Evolutionary conservation across 148 eudicot genomes (phyloP).

Genomic region (Diospyros kaki): DNA sequence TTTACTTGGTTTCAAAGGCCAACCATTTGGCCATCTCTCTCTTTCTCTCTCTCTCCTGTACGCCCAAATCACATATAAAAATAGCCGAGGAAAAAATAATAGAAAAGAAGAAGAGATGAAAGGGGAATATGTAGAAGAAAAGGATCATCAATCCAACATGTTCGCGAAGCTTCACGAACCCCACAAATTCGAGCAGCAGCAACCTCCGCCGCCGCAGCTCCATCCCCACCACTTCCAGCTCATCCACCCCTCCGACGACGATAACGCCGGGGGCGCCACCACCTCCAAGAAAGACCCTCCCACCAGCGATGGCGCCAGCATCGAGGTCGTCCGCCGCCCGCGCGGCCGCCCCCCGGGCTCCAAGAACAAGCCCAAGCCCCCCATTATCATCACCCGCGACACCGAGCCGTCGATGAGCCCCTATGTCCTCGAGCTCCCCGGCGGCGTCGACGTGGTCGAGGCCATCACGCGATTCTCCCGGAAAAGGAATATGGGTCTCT

Average conservation of each 20-base stretch:
- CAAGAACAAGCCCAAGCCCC: constrained; percentile 73
- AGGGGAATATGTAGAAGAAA: constrained; percentile 37
- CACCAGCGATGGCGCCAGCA: constrained; percentile 46
- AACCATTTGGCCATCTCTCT: too few species aligned
- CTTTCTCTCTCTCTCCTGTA: background rate
- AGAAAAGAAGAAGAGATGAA: constrained; percentile 25
- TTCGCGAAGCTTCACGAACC: constrained; percentile 31
- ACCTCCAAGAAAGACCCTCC: background rate
- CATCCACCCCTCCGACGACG: constrained; percentile 25
- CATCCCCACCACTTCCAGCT: constrained; percentile 13
- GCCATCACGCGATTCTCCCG: constrained; percentile 43
- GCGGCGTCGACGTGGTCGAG: constrained; percentile 33
- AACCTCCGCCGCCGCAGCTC: constrained; percentile 16
- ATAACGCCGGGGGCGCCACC: constrained; percentile 18
- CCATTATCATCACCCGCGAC: constrained; percentile 41
- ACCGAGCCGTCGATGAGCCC: constrained; percentile 59
- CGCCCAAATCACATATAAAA: background rate
- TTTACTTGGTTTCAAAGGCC: too few species aligned
- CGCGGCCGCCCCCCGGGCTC: constrained; percentile 91
- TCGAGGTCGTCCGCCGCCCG: constrained; percentile 60
- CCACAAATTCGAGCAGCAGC: constrained; percentile 14
- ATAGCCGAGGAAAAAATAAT: background rate
- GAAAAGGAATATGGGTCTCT: constrained; percentile 31
- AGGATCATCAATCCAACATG: constrained; percentile 20
- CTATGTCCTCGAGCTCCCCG: constrained; percentile 42